Evolutionary conservation across 2,329 filamentous ascomycete genomes (phyloP), one percentile per base, ranked within the genome.

Genomic region (Diaporthe ilicicola): DNA sequence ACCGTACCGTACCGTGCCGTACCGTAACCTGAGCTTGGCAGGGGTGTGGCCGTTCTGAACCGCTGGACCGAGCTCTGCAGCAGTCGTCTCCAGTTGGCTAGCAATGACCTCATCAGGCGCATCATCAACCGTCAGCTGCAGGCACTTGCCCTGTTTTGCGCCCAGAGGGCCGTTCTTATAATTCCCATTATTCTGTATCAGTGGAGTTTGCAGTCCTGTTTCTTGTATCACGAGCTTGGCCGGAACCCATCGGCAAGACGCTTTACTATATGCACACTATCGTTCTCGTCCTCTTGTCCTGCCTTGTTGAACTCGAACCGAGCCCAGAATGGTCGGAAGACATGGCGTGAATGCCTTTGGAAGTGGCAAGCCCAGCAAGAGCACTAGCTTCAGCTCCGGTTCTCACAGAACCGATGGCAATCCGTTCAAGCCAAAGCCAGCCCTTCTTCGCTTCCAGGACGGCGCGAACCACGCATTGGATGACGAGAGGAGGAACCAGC

Each of bases 381-480:
- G 27, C 59, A 48, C 59, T 19, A 29, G 59, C 8, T 5, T 1
- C 19, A 12, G 3, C 59, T 48, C 12, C 42, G 24, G 42, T 27
- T 22, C 42, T 27, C 4, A 10, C 29, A 42, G 46, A 12, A 55
- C 67, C n/a, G 42, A 24, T 8, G 32, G 29, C 5, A 70, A 70
- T 15, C 68, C 67, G 5, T 67, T 55, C 19, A 70, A 55, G 34
- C 62, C 71, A 15, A 72, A 61, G 27, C 71, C 71, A 24, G 64
- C 37, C 73, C 72, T 72, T 70, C 62, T 72, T 1, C 76, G 80
- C 0, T 88, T 88, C 75, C 82, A 81, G 55, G 86, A 89, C 78
- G 83, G 82, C 0, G 82, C 84, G 27, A 79, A 82, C 32, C 81
- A 81, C 17, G 85, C 83, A 2, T 75, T 88, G 34, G 82, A 84